Evolutionary conservation across 441 rosid species (phyloP), one percentile per base, ranked within the genome.

Genomic region (Rhodomyrtus psidioides): DNA sequence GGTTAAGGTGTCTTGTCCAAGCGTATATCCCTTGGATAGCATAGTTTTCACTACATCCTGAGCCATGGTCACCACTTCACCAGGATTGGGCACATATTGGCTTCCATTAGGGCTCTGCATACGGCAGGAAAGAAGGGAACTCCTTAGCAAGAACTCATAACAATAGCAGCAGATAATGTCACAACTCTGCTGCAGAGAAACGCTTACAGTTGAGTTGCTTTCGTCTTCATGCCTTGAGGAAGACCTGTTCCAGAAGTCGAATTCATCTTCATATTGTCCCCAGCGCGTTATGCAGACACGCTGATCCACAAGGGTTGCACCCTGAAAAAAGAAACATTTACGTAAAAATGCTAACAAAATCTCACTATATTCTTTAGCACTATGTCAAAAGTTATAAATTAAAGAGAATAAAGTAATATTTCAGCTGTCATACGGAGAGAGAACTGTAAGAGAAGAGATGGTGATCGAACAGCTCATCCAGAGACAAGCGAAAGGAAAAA

Each of bases 211-310:
- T 89, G 94, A 89, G 75, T 88, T 84, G 15, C 90, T 57, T 83
- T 87, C 94, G 39, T 92, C 91, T 30, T 89, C 92, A 54, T 81
- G 89, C 46, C 85, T 85, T 30, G 85, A 56, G 3, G 88, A 85
- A 62, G 89, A 53, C 51, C 88, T 83, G 82, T 89, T 92, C 97
- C 96, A 95, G 88, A 91, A 87, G 62, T 91, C 89, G 49, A 88
- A 90, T 83, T 91, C 95, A 75, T 93, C 92, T 27, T 91, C 90
- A 82, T 82, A 85, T 24, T 89, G 86, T 70, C 96, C 98, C 98
- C 96, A 95, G 84, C 88, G 91, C 6, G 94, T 90, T 85, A 95
- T 95, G 87, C 96, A 95, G 75, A 95, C 91, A 9, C 92, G 92
- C 76, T 94, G 92, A 87, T 94, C 97, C 88, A 91, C 86, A 85